Conservation (phyloP, 2,329 filamentous ascomycete genomes). For the Talaromyces islandicus region DNA sequence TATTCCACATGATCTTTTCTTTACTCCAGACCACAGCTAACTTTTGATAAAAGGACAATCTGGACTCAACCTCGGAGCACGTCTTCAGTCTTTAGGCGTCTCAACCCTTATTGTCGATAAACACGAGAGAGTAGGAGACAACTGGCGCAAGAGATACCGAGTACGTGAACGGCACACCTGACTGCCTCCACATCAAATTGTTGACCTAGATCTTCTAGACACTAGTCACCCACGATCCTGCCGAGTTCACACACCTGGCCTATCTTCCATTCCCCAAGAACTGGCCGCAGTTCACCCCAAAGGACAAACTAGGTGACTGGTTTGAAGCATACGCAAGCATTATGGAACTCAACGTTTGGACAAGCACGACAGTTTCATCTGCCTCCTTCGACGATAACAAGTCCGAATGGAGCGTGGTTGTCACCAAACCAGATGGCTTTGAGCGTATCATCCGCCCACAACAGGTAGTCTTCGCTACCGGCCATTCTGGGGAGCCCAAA, state of each 20-base stretch:
- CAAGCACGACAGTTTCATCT: constrained; percentile 32
- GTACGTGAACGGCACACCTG: not conserved
- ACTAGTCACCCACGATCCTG: constrained; percentile 36
- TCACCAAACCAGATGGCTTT: constrained; percentile 17
- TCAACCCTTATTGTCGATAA: constrained; percentile 41
- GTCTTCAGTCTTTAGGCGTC: constrained; percentile 35
- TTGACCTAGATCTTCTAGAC: constrained; percentile 16
- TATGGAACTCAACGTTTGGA: constrained; percentile 46
- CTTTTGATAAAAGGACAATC: constrained; percentile 31
- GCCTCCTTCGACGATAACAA: constrained; percentile 34
- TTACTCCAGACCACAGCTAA: not conserved
- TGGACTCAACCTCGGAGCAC: constrained; percentile 37
- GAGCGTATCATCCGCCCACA: constrained; percentile 30
- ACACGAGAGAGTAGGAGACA: constrained; percentile 42
- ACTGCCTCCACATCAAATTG: not conserved
- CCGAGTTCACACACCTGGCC: constrained; percentile 33
- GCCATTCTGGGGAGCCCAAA: constrained; percentile 38
- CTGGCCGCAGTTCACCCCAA: constrained; percentile 39
- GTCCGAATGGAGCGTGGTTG: constrained; percentile 33
- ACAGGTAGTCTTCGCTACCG: constrained; percentile 46
- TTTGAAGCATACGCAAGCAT: constrained; percentile 44
- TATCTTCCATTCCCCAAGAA: constrained; percentile 37
- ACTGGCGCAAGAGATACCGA: constrained; percentile 46
- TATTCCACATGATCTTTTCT: not conserved
- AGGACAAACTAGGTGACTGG: constrained; percentile 45